A percentile compares a stretch with the other conserved stretches of the same genome.
Conservation (phyloP, 2,329 filamentous ascomycete species). For the Cladosporium cucumerinum region DNA sequence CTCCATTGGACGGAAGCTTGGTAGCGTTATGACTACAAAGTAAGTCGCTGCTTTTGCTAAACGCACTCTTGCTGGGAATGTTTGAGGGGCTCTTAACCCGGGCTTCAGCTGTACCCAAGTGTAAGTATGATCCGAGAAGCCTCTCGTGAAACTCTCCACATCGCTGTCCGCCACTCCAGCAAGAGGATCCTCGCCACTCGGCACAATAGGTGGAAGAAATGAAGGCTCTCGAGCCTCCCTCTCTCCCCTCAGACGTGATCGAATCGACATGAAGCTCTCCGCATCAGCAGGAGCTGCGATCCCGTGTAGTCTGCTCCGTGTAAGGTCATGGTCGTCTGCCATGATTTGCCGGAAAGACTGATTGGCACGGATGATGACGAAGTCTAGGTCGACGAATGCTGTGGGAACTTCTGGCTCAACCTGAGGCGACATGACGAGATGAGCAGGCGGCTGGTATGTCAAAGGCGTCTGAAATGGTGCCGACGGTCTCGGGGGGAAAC, state of each 20-base stretch:
- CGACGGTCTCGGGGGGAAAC: constrained; percentile 19
- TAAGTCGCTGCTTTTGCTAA: constrained; percentile 45
- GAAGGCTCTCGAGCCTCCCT: constrained; percentile 47
- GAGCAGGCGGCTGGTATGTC: constrained; percentile 4
- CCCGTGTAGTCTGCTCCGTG: constrained; percentile 41
- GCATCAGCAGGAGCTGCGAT: constrained; percentile 42
- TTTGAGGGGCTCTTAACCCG: constrained; percentile 33
- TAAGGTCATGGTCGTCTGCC: constrained; percentile 36
- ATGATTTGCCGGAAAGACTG: constrained; percentile 44
- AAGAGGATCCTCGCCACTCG: constrained; percentile 43
- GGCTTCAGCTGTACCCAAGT: constrained; percentile 38
- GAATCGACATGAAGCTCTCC: constrained; percentile 44
- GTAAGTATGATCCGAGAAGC: constrained; percentile 41
- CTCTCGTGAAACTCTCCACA: constrained; percentile 43
- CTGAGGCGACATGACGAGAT: background rate
- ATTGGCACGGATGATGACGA: constrained; percentile 47
- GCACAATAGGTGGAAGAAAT: constrained; percentile 50
- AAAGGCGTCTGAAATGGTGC: constrained; percentile 11
- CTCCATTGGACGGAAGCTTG: constrained; percentile 30
- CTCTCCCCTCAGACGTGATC: constrained; percentile 46
- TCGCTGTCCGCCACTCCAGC: constrained; percentile 41
- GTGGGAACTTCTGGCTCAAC: constrained; percentile 28
- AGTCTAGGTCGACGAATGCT: constrained; percentile 47
- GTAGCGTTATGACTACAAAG: constrained; percentile 44
- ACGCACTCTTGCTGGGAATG: constrained; percentile 34